These are phyloP conservation scores for Primulina tabacum DNA, from an alignment of 257 asterid genomes.

Conservation along the genomic window DNA sequence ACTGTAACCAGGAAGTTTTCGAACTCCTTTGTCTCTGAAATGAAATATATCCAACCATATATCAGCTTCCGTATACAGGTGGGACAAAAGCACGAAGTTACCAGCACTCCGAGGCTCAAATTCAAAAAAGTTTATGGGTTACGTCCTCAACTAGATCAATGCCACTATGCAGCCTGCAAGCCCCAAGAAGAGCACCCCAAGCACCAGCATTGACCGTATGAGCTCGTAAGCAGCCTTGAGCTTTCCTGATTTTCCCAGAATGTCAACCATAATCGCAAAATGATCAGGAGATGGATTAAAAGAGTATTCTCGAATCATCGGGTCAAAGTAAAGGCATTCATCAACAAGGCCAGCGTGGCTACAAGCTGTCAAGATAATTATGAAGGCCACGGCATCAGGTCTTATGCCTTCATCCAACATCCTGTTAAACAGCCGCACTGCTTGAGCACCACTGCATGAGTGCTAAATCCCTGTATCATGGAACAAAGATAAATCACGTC, in stretches of 20 bases:
- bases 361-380: slow-evolving; percentile 60
- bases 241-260: slow-evolving; percentile 73
- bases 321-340: slow-evolving; percentile 46
- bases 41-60: slow-evolving; percentile 58
- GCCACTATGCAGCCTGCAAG: slow-evolving; percentile 56
- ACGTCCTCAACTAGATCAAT: slow-evolving; percentile 54
- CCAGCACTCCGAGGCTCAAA: slow-evolving; percentile 65
- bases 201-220: slow-evolving; percentile 58
- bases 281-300: slow-evolving; percentile 65
- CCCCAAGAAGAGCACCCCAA: slow-evolving; percentile 87
- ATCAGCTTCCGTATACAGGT: slow-evolving; percentile 62
- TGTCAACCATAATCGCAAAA: slow-evolving; percentile 66
- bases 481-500: slow-evolving; percentile 62
- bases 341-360: slow-evolving; percentile 57
- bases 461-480: slow-evolving; percentile 70
- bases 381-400: slow-evolving; percentile 70
- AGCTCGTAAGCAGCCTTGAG: slow-evolving; percentile 72
- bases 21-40: slow-evolving; percentile 50
- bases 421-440: slow-evolving; percentile 49
- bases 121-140: slow-evolving; percentile 50
- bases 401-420: slow-evolving; percentile 62
- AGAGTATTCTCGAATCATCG: slow-evolving; percentile 41
- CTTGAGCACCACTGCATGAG: slow-evolving; percentile 53
- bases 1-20: slow-evolving; percentile 63
- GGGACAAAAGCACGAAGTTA: slow-evolving; percentile 63